Percentiles rank a stretch among this genome's conserved stretches.
Evolutionary conservation across 2,329 filamentous ascomycete species (phyloP).

Genomic region (Aureobasidium subglaciale): DNA sequence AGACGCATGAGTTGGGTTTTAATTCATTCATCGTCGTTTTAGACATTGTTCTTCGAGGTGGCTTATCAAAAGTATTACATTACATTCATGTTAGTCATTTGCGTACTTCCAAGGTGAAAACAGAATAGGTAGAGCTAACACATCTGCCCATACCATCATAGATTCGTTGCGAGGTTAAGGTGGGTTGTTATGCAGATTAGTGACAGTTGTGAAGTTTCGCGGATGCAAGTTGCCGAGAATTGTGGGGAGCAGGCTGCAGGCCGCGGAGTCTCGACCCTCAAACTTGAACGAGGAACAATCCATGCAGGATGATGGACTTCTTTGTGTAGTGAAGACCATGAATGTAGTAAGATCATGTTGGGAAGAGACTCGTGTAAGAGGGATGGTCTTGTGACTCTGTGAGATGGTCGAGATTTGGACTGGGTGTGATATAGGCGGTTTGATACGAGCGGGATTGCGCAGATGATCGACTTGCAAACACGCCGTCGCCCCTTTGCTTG

Average conservation of each 20-base stretch:
- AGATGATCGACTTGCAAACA: slow-evolving; percentile 2
- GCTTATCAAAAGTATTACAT: not conserved
- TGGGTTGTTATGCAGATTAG: slow-evolving; percentile 7
- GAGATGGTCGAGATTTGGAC: not conserved
- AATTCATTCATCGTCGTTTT: not conserved
- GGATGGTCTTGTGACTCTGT: not conserved
- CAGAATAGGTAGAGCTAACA: too few relatives aligned
- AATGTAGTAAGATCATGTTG: not conserved
- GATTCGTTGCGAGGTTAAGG: too few relatives aligned
- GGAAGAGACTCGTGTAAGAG: not conserved
- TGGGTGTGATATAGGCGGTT: not conserved
- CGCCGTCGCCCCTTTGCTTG: slow-evolving; percentile 8
- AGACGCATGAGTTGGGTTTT: not conserved
- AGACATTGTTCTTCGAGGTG: not conserved
- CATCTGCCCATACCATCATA: too few relatives aligned
- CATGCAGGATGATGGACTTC: too few relatives aligned
- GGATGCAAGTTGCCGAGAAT: not conserved
- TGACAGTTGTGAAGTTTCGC: slow-evolving; percentile 4
- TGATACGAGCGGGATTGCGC: slow-evolving; percentile 4
- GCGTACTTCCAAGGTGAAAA: too few relatives aligned
- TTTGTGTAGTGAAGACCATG: not conserved
- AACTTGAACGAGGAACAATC: not conserved
- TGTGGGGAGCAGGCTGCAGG: not conserved
- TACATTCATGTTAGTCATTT: not conserved
- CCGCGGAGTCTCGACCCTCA: not conserved